Evolutionary conservation across 2,329 filamentous ascomycete genomes (phyloP), one percentile per base, ranked within the genome.

Genomic region (Cercospora brassicicola): DNA sequence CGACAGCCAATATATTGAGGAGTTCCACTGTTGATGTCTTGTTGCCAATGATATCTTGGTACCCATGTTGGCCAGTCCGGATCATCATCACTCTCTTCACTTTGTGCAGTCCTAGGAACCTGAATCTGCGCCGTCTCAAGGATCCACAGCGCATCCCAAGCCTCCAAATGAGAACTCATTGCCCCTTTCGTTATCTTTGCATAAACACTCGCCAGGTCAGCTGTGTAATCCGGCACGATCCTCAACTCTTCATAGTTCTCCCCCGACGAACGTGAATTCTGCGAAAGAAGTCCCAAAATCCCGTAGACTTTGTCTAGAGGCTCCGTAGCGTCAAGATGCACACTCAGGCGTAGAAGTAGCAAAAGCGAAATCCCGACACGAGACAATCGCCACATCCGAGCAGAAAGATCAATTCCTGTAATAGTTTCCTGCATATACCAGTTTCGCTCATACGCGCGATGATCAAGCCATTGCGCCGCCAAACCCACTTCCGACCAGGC

Each of bases 281-380:
- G 30, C 30, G 30, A 8, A 31, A 31, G 30, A 31, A 31, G 64
- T 9, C 67, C 67, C 10, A 69, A 33, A n/a, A 66, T 26, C n/a
- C 67, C 64, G 36, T 69, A 69, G 13, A 69, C 45, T 53, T 69
- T 69, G n/a, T 67, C 67, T 1, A 33, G 28, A 2, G 67, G 64
- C 11, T 56, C 11, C 2, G 67, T 64, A 13, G 57, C 56, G 5
- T 33, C 18, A 6, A 62, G 31, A 56, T 48, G n/a, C 5, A 45
- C 30, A 30, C n/a, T 48, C 9, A 65, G n/a, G n/a, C 30, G 15
- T 8, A 65, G 28, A 9, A 65, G 39, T 6, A 51, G 18, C 23
- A 45, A 59, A 33, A 60, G 39, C 2, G 31, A 7, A 9, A 11
- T 15, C 5, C 13, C 15, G 11, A 10, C n/a, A 1, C 13, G n/a